Percentiles rank a stretch among this genome's conserved stretches.
phyloP scores from a whole-genome alignment of 78 protist species.

The Dictyostelium intermedium region DNA sequence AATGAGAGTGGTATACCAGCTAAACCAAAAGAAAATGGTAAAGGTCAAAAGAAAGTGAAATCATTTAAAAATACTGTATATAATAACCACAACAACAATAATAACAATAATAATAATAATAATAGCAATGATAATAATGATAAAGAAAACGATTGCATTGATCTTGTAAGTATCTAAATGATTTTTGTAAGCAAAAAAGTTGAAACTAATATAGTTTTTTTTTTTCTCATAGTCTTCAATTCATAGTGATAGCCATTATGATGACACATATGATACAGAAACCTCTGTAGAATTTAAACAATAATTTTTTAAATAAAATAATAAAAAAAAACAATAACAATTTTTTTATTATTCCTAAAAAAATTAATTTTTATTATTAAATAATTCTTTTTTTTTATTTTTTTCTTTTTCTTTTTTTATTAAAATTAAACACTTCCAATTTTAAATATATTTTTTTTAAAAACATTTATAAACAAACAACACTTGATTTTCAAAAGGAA shows the following conservation, averaged over 20 bases:
- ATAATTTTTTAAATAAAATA: neutral
- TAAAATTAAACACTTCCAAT: too few relatives aligned
- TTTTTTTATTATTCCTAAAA: too few relatives aligned
- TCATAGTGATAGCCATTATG: constrained; percentile 66
- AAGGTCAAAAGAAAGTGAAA: neutral
- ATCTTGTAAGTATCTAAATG: neutral
- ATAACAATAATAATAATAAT: neutral
- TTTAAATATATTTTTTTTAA: too few relatives aligned
- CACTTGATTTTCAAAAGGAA: too few relatives aligned
- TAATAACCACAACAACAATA: too few relatives aligned
- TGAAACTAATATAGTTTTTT: neutral
- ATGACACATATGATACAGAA: constrained; percentile 71
- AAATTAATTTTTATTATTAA: too few relatives aligned
- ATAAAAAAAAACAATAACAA: neutral
- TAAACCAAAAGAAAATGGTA: neutral
- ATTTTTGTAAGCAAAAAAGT: neutral
- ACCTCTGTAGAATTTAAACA: constrained; percentile 20
- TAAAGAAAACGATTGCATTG: neutral
- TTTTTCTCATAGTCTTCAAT: constrained; percentile 19
- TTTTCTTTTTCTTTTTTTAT: too few relatives aligned
- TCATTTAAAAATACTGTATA: neutral
- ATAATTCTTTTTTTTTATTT: too few relatives aligned
- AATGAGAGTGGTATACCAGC: neutral
- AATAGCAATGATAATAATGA: too few relatives aligned
- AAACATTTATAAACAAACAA: too few relatives aligned